A percentile compares a stretch with the other conserved stretches of the same genome.
Evolutionary conservation across 2,329 filamentous ascomycete species (phyloP).

Genomic region (Cryphonectria nitschkei): DNA sequence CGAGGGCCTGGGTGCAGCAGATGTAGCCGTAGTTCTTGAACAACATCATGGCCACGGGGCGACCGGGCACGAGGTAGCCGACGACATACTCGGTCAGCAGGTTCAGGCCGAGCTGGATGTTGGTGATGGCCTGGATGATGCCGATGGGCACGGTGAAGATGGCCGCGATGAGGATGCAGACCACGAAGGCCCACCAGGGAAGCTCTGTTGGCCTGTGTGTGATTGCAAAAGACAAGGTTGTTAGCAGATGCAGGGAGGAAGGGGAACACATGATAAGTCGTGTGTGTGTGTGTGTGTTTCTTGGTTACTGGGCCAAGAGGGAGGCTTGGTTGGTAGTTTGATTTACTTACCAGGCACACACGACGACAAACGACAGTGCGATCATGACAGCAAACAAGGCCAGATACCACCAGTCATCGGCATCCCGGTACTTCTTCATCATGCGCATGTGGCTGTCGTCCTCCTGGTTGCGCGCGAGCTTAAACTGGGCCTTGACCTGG

Average conservation of each 20-base stretch:
- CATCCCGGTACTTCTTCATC: constrained; percentile 65
- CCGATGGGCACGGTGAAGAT: constrained; percentile 65
- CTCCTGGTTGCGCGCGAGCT: constrained; percentile 58
- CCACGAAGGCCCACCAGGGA: constrained; percentile 60
- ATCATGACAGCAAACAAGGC: constrained; percentile 58
- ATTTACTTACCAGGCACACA: constrained; percentile 49
- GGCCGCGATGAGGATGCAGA: constrained; percentile 61
- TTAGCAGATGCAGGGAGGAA: neutral
- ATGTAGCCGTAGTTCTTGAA: constrained; percentile 77
- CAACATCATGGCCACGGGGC: constrained; percentile 75
- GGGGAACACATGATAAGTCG: neutral
- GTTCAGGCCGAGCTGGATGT: constrained; percentile 68
- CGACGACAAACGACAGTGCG: constrained; percentile 57
- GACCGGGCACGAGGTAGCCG: constrained; percentile 73
- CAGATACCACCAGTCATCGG: constrained; percentile 63
- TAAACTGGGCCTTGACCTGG: constrained; percentile 59
- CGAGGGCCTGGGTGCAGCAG: constrained; percentile 67
- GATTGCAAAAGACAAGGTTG: neutral
- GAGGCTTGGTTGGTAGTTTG: too few species aligned
- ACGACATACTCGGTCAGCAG: constrained; percentile 75
- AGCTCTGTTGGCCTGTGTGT: constrained; percentile 51
- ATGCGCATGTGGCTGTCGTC: constrained; percentile 63
- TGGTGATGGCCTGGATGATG: constrained; percentile 64
- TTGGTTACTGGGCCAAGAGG: too few species aligned
- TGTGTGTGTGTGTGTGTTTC: too few species aligned